Percentiles rank a stretch among this genome's conserved stretches.
Conservation (phyloP, 495 filamentous ascomycete genomes). For the Aspergillus heteromorphus region DNA sequence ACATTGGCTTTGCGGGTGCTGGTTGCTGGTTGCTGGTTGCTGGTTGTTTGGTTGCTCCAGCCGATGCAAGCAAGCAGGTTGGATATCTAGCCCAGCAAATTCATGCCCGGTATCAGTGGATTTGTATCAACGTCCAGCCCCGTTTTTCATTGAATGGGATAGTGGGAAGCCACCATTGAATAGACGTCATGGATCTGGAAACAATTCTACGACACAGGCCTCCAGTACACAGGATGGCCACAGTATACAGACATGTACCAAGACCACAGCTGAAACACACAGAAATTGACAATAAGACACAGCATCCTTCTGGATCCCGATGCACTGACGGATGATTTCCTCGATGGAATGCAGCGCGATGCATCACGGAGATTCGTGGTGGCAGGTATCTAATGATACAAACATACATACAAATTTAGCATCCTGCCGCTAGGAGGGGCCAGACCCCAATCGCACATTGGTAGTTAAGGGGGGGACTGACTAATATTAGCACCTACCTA, state of each 20-base stretch:
- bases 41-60: background rate
- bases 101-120: too few species aligned
- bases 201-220: too few species aligned
- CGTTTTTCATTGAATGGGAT: too few species aligned
- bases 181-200: too few species aligned
- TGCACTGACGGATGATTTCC: background rate
- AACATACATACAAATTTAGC: constrained; percentile 1
- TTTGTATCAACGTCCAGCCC: too few species aligned
- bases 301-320: background rate
- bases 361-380: background rate
- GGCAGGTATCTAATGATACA: background rate
- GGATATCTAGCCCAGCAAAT: background rate
- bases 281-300: too few species aligned
- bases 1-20: background rate
- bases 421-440: constrained; percentile 9
- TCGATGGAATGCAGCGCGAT: background rate
- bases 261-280: too few species aligned
- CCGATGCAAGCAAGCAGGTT: background rate
- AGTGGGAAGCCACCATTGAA: too few species aligned
- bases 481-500: background rate
- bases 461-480: background rate
- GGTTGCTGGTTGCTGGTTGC: background rate
- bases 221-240: too few species aligned
- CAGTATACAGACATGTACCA: too few species aligned
- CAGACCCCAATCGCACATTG: constrained; percentile 3